Conservation (phyloP, 2,329 filamentous ascomycete genomes). For the Aspergillus glaucus region DNA sequence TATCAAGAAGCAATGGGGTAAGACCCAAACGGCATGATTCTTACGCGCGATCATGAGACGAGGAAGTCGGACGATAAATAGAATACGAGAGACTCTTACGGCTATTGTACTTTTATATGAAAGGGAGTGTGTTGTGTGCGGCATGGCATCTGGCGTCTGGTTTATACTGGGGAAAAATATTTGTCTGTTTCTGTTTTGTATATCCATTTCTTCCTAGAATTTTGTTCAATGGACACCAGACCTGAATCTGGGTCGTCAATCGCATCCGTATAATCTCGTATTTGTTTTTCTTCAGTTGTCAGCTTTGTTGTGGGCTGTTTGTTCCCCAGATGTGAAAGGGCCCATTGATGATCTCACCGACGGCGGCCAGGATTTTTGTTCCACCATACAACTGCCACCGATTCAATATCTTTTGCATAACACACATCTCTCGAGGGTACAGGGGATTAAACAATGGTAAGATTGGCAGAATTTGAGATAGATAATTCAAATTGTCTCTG, state of each 20-base stretch:
- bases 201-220: slow-evolving; percentile 3
- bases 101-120: slow-evolving; percentile 17
- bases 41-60: slow-evolving; percentile 1
- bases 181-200: slow-evolving; percentile 8
- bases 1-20: slow-evolving; percentile 43
- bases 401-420: not conserved
- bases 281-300: not conserved
- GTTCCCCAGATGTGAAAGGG: not conserved
- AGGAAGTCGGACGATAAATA: slow-evolving; percentile 4
- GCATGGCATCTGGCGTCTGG: slow-evolving; percentile 36
- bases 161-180: slow-evolving; percentile 14
- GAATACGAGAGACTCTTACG: slow-evolving; percentile 2
- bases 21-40: slow-evolving; percentile 25
- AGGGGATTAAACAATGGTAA: not conserved
- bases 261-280: not conserved
- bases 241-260: not conserved
- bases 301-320: not conserved
- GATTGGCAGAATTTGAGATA: not conserved
- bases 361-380: slow-evolving; percentile 4
- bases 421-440: not conserved
- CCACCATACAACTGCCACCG: not conserved
- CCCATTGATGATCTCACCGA: slow-evolving; percentile 7
- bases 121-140: slow-evolving; percentile 22
- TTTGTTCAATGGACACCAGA: not conserved
- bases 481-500: not conserved